These are phyloP conservation scores for Boletus edulis DNA, from an alignment of 768 basidiomycete species.

Conservation along the genomic window DNA sequence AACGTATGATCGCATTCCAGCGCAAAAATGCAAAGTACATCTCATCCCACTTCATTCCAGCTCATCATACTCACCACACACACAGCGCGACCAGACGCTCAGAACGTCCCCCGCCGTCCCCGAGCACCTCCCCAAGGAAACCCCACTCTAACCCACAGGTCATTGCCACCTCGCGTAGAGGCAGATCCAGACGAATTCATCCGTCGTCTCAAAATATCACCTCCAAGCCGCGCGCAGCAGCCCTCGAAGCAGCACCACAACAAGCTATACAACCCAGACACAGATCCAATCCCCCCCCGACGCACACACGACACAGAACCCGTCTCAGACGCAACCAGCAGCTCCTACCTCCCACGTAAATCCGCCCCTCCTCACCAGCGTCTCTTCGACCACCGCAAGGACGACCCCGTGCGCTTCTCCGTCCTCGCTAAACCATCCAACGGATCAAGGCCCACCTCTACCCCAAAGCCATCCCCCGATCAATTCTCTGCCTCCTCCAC, in stretches of 20 bases:
- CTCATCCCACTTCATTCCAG: background rate
- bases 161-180: constrained; percentile 17
- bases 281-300: constrained; percentile 62
- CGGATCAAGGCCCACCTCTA: constrained; percentile 43
- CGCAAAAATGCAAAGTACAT: constrained; percentile 61
- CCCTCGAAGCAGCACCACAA: constrained; percentile 34
- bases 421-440: constrained; percentile 52
- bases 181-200: constrained; percentile 74
- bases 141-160: background rate
- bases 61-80: constrained; percentile 6
- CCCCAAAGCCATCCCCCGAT: constrained; percentile 65
- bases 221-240: constrained; percentile 38
- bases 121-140: constrained; percentile 31
- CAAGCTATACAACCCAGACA: constrained; percentile 72
- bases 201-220: constrained; percentile 66
- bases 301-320: constrained; percentile 64
- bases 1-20: constrained; percentile 65
- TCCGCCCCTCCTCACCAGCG: constrained; percentile 43
- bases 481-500: constrained; percentile 73
- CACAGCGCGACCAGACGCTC: constrained; percentile 44
- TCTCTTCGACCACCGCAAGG: constrained; percentile 86
- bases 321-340: constrained; percentile 56
- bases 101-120: constrained; percentile 39
- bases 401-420: constrained; percentile 87
- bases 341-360: constrained; percentile 41